Base-by-base conservation (phyloP, 495 filamentous ascomycete genomes). In the Penicillium bovifimosum region DNA sequence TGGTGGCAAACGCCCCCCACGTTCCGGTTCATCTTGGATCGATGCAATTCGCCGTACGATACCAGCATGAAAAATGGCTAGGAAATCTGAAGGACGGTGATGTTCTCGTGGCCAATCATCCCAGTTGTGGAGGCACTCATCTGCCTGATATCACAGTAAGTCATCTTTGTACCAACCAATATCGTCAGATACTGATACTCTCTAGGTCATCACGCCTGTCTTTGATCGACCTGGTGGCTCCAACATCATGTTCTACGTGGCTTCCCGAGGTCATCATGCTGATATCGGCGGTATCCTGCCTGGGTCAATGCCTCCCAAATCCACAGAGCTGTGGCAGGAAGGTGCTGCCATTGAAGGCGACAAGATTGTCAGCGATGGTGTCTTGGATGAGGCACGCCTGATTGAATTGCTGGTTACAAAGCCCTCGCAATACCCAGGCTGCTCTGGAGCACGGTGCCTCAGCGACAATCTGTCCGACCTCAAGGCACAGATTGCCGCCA, bases 251-350 rank as follows among this genome's bases (percentile, higher is more conserved):
- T 98, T 98, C 71, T 98, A 96, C 62, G 93, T 96, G 5, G 93
- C 93, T 3, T 95, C 90, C 7, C 82, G 93, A 28, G 93, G 93
- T 0, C 93, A 98, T 64, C 93, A 98, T 55, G 93, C 93, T 2
- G 93, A 98, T 66, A 97, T 98, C 57, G 93, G 93, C 11, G 93
- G 93, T 27, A 96, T 96, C 47, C 80, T 96, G 5, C 92, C 93
- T 0, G 93, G 93, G 8, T 95, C 88, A 33, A 98, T 98, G 93
- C 93, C 93, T 1, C 93, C 93, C 1, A 87, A 96, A 54, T 96
- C 91, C 3, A 82, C 86, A 5, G 93, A 96, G 60, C 79, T 98
- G 0, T 96, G 77, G 74, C 92, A 98, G 67, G 93, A 98, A 71
- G 93, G 93, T 8, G 92, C 95, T 0, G 82, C 91, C 9, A 95